A percentile compares a stretch with the other conserved stretches of the same genome.
Evolutionary conservation across 768 basidiomycete species (phyloP).

Genomic region (Leccinum incarnatum): DNA sequence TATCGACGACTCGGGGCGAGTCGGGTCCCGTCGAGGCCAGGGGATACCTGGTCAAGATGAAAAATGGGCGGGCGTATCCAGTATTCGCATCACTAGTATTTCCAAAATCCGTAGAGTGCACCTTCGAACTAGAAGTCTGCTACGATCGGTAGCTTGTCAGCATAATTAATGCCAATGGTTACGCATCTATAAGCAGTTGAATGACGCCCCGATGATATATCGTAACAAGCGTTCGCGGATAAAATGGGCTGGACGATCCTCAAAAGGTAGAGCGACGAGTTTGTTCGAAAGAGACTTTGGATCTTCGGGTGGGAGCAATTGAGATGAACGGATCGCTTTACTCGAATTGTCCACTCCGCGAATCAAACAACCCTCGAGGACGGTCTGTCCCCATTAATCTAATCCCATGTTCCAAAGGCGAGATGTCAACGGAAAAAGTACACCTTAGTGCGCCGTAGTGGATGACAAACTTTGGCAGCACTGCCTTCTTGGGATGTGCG

Average conservation of each 20-base stretch:
- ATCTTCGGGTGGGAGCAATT: constrained; percentile 11
- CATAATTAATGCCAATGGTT: background rate
- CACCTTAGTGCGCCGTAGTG: background rate
- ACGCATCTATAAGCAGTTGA: background rate
- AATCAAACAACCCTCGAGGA: background rate
- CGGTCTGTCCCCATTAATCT: constrained; percentile 11
- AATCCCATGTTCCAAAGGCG: constrained; percentile 6
- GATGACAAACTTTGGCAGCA: background rate
- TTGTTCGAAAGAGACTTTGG: background rate
- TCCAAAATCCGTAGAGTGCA: background rate
- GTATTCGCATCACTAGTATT: too few relatives aligned
- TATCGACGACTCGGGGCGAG: background rate
- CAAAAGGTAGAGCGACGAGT: background rate
- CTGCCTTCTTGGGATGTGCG: background rate
- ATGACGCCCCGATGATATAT: background rate
- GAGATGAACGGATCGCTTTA: background rate
- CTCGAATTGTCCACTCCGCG: constrained; percentile 24
- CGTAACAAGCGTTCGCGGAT: background rate
- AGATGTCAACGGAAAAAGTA: constrained; percentile 2
- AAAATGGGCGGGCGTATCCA: background rate
- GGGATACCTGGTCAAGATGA: background rate
- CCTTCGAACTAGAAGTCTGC: background rate
- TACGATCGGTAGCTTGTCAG: background rate
- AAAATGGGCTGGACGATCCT: background rate
- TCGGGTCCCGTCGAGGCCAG: background rate